Evolutionary conservation across 805 yeast genomes (phyloP).

Genomic region (Lipomyces yamanashiensis): DNA sequence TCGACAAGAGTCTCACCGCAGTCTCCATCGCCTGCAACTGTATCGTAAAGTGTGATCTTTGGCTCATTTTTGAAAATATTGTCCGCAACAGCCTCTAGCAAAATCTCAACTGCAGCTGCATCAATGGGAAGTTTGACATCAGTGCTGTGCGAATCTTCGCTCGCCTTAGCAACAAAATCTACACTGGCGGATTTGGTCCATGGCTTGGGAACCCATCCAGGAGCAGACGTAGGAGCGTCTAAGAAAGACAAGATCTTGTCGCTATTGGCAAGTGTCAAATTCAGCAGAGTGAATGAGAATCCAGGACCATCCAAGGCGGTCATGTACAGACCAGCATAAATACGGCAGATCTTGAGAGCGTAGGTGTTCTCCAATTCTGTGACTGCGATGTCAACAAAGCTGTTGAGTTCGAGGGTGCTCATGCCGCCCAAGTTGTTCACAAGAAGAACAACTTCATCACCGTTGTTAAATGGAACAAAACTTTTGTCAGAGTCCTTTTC

Average conservation of each 20-base stretch:
- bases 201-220: slow-evolving; percentile 14
- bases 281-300: slow-evolving; percentile 72
- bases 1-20: slow-evolving; percentile 79
- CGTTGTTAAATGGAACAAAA: slow-evolving; percentile 66
- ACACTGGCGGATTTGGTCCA: slow-evolving; percentile 47
- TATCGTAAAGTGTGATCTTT: slow-evolving; percentile 79
- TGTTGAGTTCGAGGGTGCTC: slow-evolving; percentile 80
- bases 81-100: slow-evolving; percentile 56
- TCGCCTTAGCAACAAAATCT: neutral
- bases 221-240: slow-evolving; percentile 32
- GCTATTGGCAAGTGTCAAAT: slow-evolving; percentile 44
- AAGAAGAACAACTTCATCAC: slow-evolving; percentile 70
- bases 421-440: slow-evolving; percentile 91
- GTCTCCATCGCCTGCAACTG: slow-evolving; percentile 93
- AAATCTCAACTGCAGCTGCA: slow-evolving; percentile 21
- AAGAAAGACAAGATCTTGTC: slow-evolving; percentile 50
- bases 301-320: slow-evolving; percentile 95
- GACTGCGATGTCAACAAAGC: slow-evolving; percentile 64
- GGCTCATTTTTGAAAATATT: slow-evolving; percentile 71
- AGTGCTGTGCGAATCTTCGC: slow-evolving; percentile 46
- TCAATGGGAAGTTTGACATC: slow-evolving; percentile 47
- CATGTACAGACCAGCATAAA: slow-evolving; percentile 75
- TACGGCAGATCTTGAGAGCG: slow-evolving; percentile 65
- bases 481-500: slow-evolving; percentile 73
- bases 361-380: slow-evolving; percentile 42